Percentiles rank a stretch among this genome's conserved stretches.
These are phyloP conservation scores for Penicillium cosmopolitanum DNA, from an alignment of 495 filamentous ascomycete species.

Conservation along the genomic window DNA sequence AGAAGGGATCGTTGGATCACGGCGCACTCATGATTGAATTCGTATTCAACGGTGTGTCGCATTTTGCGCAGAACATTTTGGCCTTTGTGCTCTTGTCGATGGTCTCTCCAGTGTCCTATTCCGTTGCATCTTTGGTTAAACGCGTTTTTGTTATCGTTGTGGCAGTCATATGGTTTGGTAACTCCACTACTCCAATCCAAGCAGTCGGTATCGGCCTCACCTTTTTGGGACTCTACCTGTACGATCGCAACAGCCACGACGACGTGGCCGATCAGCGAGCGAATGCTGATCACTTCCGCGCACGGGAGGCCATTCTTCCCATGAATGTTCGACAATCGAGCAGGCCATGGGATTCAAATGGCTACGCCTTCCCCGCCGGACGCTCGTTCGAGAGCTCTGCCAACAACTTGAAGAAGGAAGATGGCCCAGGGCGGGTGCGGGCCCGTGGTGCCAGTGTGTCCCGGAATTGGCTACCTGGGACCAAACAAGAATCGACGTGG, in stretches of 20 bases:
- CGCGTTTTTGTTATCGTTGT: slow-evolving; percentile 96
- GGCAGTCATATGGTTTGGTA: slow-evolving; percentile 96
- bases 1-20: slow-evolving; percentile 75
- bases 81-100: slow-evolving; percentile 90
- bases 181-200: slow-evolving; percentile 78
- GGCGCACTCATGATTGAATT: slow-evolving; percentile 79
- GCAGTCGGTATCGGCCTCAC: slow-evolving; percentile 84
- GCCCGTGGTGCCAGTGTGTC: slow-evolving; percentile 61
- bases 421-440: slow-evolving; percentile 53
- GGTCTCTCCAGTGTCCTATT: slow-evolving; percentile 96
- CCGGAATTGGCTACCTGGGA: slow-evolving; percentile 69
- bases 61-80: slow-evolving; percentile 95
- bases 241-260: slow-evolving; percentile 87
- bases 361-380: slow-evolving; percentile 41
- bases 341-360: slow-evolving; percentile 47
- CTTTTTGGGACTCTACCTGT: slow-evolving; percentile 91
- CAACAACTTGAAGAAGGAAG: slow-evolving; percentile 63
- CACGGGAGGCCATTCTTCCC: slow-evolving; percentile 70
- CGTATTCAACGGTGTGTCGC: slow-evolving; percentile 94
- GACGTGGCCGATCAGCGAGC: slow-evolving; percentile 77
- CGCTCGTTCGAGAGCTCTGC: slow-evolving; percentile 32
- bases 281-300: slow-evolving; percentile 59
- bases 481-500: slow-evolving; percentile 84
- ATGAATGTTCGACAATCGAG: slow-evolving; percentile 50
- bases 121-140: slow-evolving; percentile 92